Evolutionary conservation across 371 early-diverging fungal genomes (phyloP).

Genomic region (Apophysomyces trapeziformis): DNA sequence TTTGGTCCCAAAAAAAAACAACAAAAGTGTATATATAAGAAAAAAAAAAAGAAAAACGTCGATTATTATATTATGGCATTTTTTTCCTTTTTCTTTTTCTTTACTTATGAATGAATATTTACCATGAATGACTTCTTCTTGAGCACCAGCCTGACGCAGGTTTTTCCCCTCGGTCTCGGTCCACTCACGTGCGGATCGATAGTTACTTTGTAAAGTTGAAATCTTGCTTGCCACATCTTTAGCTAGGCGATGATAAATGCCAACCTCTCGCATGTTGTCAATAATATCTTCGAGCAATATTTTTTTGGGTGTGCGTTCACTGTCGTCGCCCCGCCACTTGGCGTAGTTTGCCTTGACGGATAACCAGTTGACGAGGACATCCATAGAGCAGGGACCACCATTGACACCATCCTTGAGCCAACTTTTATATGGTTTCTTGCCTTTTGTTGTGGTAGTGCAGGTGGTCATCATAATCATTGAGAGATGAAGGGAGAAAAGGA

Average conservation of each 20-base stretch:
- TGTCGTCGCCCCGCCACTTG: slow-evolving; percentile 53
- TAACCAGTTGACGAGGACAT: slow-evolving; percentile 49
- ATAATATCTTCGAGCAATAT: slow-evolving; percentile 46
- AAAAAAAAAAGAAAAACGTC: too few relatives aligned
- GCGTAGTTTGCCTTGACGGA: slow-evolving; percentile 49
- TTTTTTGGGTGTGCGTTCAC: slow-evolving; percentile 52
- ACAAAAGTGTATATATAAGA: neutral
- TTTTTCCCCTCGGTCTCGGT: slow-evolving; percentile 44
- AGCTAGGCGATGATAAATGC: slow-evolving; percentile 49
- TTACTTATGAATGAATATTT: slow-evolving; percentile 8
- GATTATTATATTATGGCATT: neutral
- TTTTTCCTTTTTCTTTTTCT: slow-evolving; percentile 15
- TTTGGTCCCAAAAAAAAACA: too few relatives aligned
- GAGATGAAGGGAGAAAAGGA: neutral
- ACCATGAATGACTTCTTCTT: slow-evolving; percentile 48
- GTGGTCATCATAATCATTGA: slow-evolving; percentile 40
- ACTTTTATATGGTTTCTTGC: slow-evolving; percentile 53
- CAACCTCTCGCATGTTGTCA: slow-evolving; percentile 47
- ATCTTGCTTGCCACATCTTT: slow-evolving; percentile 54
- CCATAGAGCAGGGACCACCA: slow-evolving; percentile 54
- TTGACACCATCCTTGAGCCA: slow-evolving; percentile 58
- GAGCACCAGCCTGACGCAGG: slow-evolving; percentile 38
- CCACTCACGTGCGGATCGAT: slow-evolving; percentile 52
- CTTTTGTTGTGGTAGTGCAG: slow-evolving; percentile 29
- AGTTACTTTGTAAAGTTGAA: slow-evolving; percentile 52